phyloP scores from a whole-genome alignment of 2,329 filamentous ascomycete species.

The Monilinia aucupariae region DNA sequence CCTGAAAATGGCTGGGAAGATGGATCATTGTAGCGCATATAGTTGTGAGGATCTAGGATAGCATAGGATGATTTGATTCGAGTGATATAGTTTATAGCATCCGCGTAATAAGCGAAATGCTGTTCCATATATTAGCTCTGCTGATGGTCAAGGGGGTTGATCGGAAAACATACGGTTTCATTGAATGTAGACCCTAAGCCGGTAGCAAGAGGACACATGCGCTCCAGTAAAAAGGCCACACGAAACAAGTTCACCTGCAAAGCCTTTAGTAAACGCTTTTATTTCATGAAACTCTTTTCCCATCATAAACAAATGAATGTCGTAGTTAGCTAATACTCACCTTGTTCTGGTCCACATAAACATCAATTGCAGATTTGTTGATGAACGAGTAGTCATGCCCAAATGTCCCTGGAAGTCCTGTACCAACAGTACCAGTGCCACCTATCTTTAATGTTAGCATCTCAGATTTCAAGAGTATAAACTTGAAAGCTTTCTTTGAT shows the following conservation, averaged over 20 bases:
- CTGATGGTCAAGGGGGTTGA: neutral
- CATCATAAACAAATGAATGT: no score
- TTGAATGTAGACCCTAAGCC: conserved; percentile 46
- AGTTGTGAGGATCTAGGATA: conserved; percentile 49
- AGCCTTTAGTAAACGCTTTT: neutral
- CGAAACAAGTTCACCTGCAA: conserved; percentile 42
- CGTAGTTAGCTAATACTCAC: conserved; percentile 23
- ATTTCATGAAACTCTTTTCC: neutral
- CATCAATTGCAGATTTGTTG: conserved; percentile 41
- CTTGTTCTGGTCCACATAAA: conserved; percentile 44
- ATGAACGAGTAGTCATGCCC: conserved; percentile 49
- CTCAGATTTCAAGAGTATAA: neutral
- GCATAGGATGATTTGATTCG: conserved; percentile 42
- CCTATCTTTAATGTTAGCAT: conserved; percentile 14
- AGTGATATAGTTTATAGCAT: conserved; percentile 47
- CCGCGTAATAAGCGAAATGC: conserved; percentile 42
- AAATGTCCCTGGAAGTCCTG: conserved; percentile 45
- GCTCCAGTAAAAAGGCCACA: conserved; percentile 46
- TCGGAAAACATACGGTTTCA: conserved; percentile 38
- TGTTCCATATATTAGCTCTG: conserved; percentile 14
- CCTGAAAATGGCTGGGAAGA: conserved; percentile 44
- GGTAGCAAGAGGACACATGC: conserved; percentile 44
- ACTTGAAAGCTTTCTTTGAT: neutral
- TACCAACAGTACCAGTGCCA: conserved; percentile 35
- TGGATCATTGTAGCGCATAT: conserved; percentile 50